Evolutionary conservation across 768 basidiomycete genomes (phyloP).

Genomic region (Amanita molliuscula): DNA sequence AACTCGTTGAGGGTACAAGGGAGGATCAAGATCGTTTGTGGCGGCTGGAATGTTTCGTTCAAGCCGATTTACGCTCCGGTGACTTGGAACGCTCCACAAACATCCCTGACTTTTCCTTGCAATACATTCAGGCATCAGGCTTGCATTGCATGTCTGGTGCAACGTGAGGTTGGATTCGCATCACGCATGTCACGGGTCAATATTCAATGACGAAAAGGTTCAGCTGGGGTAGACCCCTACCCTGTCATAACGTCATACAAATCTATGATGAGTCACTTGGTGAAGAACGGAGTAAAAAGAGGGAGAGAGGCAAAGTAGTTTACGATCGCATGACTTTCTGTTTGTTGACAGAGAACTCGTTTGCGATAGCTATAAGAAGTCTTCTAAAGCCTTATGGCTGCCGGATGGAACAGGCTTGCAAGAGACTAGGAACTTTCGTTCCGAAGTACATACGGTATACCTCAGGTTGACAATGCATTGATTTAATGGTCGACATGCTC

Average conservation of each 20-base stretch:
- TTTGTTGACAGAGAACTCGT: no score
- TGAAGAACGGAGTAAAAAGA: not conserved
- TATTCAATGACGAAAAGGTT: no score
- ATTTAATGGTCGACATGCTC: not conserved
- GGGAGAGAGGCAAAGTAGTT: no score
- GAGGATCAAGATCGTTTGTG: conserved; percentile 22
- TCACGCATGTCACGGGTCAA: not conserved
- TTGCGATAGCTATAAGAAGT: not conserved
- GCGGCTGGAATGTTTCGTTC: conserved; percentile 14
- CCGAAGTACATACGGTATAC: not conserved
- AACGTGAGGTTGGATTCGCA: not conserved
- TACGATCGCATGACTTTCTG: no score
- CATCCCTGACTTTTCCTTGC: conserved; percentile 25
- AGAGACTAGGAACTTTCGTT: not conserved
- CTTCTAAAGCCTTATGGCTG: not conserved
- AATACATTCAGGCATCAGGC: conserved; percentile 3
- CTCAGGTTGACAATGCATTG: not conserved
- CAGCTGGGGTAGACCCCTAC: no score
- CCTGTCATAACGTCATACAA: not conserved
- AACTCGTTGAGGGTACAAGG: conserved; percentile 35
- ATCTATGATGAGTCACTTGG: no score
- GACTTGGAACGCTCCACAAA: conserved; percentile 20
- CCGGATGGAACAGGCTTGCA: not conserved
- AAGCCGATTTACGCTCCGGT: not conserved
- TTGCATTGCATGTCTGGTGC: not conserved